Evolutionary conservation across 257 asterid species (phyloP).

Genomic region (Ilex aquifolium): DNA sequence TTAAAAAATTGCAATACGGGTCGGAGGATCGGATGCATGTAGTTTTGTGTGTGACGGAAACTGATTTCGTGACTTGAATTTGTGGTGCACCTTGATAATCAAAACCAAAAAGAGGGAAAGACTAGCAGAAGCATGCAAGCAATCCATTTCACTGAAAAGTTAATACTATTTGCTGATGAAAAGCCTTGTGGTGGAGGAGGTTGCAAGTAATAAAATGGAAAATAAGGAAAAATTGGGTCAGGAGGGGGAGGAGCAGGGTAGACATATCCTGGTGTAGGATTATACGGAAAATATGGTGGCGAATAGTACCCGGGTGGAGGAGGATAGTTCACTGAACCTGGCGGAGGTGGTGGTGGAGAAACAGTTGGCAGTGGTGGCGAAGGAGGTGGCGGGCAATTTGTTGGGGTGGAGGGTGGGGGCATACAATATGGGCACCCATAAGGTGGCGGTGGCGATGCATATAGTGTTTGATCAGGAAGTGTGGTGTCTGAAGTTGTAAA

Average conservation of each 20-base stretch:
- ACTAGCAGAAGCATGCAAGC: too few species aligned
- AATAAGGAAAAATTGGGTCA: slow-evolving; percentile 36
- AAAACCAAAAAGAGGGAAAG: too few species aligned
- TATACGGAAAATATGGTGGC: slow-evolving; percentile 14
- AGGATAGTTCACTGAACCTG: slow-evolving; percentile 11
- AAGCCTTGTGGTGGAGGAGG: slow-evolving; percentile 27
- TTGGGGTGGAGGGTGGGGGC: slow-evolving; percentile 26
- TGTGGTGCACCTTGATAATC: too few species aligned
- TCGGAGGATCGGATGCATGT: too few species aligned
- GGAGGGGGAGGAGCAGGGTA: slow-evolving; percentile 43
- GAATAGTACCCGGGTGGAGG: slow-evolving; percentile 15
- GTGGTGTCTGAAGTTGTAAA: background rate
- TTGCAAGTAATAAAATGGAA: slow-evolving; percentile 32
- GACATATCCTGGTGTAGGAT: slow-evolving; percentile 28
- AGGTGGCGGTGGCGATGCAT: slow-evolving; percentile 27
- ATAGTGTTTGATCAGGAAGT: slow-evolving; percentile 13
- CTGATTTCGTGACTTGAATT: too few species aligned
- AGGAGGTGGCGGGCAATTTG: slow-evolving; percentile 25
- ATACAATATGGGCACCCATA: slow-evolving; percentile 29
- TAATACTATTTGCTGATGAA: slow-evolving; percentile 13
- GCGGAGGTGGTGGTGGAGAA: slow-evolving; percentile 14
- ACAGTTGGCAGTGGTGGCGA: slow-evolving; percentile 4
- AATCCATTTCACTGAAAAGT: too few species aligned
- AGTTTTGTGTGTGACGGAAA: too few species aligned
- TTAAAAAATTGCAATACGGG: too few species aligned